phyloP scores from a whole-genome alignment of 768 basidiomycete genomes.

The Mycena latifolia region DNA sequence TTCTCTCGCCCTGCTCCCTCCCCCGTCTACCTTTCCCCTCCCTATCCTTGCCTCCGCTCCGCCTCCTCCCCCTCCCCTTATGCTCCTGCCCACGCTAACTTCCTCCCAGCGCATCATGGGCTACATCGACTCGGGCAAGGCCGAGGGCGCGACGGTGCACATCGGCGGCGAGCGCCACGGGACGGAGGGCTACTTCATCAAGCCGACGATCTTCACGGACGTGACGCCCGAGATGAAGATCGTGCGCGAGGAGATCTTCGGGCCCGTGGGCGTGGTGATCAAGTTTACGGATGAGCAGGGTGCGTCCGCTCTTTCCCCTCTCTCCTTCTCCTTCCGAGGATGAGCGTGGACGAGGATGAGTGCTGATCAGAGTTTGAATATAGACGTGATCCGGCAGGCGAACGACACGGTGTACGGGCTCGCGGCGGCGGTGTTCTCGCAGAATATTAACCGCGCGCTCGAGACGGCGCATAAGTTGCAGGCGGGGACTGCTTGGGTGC shows the following conservation, averaged over 20 bases:
- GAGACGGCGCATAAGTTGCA: slow-evolving; percentile 72
- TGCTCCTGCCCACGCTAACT: not conserved
- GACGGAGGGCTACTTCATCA: slow-evolving; percentile 70
- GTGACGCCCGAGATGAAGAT: slow-evolving; percentile 79
- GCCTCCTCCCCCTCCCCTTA: not conserved
- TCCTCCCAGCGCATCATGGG: slow-evolving; percentile 72
- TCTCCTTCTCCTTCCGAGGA: not conserved
- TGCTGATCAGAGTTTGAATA: no score
- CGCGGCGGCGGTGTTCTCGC: slow-evolving; percentile 81
- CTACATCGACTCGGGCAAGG: slow-evolving; percentile 83
- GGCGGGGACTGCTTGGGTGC: slow-evolving; percentile 74
- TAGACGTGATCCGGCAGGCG: slow-evolving; percentile 67
- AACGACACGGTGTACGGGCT: slow-evolving; percentile 88
- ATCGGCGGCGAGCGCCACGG: slow-evolving; percentile 72
- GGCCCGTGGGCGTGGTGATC: slow-evolving; percentile 82
- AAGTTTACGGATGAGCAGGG: slow-evolving; percentile 69
- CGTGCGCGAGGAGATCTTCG: slow-evolving; percentile 83
- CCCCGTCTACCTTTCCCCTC: no score
- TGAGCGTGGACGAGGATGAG: no score
- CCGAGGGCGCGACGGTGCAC: slow-evolving; percentile 76
- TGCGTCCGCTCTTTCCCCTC: slow-evolving; percentile 13
- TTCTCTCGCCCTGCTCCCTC: no score
- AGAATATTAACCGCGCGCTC: slow-evolving; percentile 75
- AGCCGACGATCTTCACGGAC: slow-evolving; percentile 82
- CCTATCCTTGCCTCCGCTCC: not conserved